Base-by-base conservation (phyloP, 2,329 filamentous ascomycete genomes). In the Hypomyces rosellus region DNA sequence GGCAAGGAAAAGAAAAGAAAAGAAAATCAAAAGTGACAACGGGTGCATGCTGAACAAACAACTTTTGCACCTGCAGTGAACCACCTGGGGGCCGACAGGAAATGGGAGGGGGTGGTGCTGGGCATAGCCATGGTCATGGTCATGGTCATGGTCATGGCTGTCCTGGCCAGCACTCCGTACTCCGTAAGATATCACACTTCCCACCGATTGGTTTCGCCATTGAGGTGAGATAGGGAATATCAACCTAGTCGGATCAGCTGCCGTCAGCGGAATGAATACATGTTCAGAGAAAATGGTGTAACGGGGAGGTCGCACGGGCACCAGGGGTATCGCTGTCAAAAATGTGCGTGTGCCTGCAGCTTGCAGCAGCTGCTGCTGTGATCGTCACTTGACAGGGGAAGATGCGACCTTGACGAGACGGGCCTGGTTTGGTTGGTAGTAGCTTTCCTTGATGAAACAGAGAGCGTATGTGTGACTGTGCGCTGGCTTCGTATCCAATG, bases 361-460 rank as follows among this genome's bases (percentile, higher is more conserved):
- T 53, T 30, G 41, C 55, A 51, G 46, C 48, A 51, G 52, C 45
- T 51, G 20, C 56, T 48, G 14, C 20, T 14, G 15, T 14, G 15
- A 44, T 57, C 58, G 47, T 39, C 57, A 51, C 51, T 53, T 36
- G 54, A 50, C 45, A 53, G 55, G 56, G 54, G 6, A 30, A 30
- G 39, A 42, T 42, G 39, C 20, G 15, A 20, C 39, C 39, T 20
- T 15, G 20, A 20, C 14, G 20, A 42, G 39, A 42, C 39, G 39
- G 39, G 20, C 20, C 5, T 20, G 3, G 20, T 20, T n/a, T 42
- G 39, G 39, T 18, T 20, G 15, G 11, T 22, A 42, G 39, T 42
- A 42, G 39, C 16, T 15, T 15, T 18, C 39, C 3, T 13, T 20
- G 18, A 38, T 38, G 16, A 38, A n/a, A 38, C 12, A 38, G 36